Base-by-base conservation (phyloP, 208 protist genomes). In the Trypanosoma vivax region DNA sequence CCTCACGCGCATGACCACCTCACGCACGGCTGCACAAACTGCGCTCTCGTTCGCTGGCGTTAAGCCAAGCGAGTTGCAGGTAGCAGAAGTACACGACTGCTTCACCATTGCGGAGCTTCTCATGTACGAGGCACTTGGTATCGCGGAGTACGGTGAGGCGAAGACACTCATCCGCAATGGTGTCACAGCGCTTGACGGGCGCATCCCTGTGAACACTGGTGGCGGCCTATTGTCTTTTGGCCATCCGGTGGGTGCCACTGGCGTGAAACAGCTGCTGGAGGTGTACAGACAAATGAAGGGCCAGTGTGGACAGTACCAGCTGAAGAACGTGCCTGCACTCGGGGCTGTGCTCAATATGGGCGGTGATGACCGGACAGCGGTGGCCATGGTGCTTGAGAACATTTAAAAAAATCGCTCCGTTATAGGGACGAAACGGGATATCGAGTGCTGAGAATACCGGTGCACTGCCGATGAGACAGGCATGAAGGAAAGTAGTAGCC, bases 251-350 rank as follows among this genome's bases (percentile, higher is more conserved):
- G 88, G 88, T 5, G 84, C 85, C 5, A 95, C 88, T 16, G 88
- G 88, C 21, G 59, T 95, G n/a, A 95, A 95, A 69, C 90, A 96
- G 70, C 28, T 96, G 19, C 74, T 95, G 71, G 90, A 96, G 70
- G 54, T 96, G 9, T 96, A 90, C 66, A 73, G 88, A 11, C 90
- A 96, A 60, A 94, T 96, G 90, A 96, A 96, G 77, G 87, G 87
- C 0, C 67, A 75, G 50, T 90, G 82, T 51, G 90, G 83, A 6
- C 83, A 80, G 6, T 96, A 96, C 61, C 90, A 96, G 64, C 55
- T 96, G 53, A 81, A 86, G 70, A 81, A 77, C 42, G 61, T 72
- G 19, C 76, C 84, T n/a, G 70, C 64, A 16, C 40, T 92, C 38
- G 90, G 90, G 48, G 77, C 88, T 11, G 88, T 81, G 29, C 60